Evolutionary conservation across 169 alveolate genomes (phyloP).

Genomic region (Plasmodium knowlesi): DNA sequence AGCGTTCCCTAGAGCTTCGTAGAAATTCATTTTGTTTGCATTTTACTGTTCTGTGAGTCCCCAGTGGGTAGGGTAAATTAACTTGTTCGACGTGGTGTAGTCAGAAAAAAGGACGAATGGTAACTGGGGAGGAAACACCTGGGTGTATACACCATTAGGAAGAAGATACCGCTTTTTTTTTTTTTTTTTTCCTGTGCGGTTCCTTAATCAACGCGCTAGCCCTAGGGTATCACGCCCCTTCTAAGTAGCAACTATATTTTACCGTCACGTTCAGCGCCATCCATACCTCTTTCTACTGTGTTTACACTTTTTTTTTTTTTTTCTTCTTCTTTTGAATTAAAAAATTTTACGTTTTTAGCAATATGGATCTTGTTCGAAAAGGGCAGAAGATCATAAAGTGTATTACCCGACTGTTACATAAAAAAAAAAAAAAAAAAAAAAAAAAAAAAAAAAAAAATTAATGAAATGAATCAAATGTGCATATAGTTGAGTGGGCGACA

Average conservation of each 20-base stretch:
- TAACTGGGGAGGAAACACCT: neutral
- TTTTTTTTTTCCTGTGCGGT: neutral
- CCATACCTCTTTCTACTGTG: neutral
- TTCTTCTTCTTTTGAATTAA: neutral
- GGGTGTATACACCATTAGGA: neutral
- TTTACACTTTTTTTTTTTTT: neutral
- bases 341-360: neutral
- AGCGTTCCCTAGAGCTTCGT: conserved; percentile 59
- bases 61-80: neutral
- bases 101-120: neutral
- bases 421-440: neutral
- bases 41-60: neutral
- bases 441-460: neutral
- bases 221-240: neutral
- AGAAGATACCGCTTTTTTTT: neutral
- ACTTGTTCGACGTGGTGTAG: neutral
- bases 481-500: neutral
- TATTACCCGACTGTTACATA: neutral
- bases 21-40: conserved; percentile 47
- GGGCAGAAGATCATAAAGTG: neutral
- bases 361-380: neutral
- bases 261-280: neutral
- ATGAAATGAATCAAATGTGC: neutral
- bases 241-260: neutral
- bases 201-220: neutral